Evolutionary conservation across 2,329 filamentous ascomycete genomes (phyloP).

Genomic region (Thielaviopsis populi): DNA sequence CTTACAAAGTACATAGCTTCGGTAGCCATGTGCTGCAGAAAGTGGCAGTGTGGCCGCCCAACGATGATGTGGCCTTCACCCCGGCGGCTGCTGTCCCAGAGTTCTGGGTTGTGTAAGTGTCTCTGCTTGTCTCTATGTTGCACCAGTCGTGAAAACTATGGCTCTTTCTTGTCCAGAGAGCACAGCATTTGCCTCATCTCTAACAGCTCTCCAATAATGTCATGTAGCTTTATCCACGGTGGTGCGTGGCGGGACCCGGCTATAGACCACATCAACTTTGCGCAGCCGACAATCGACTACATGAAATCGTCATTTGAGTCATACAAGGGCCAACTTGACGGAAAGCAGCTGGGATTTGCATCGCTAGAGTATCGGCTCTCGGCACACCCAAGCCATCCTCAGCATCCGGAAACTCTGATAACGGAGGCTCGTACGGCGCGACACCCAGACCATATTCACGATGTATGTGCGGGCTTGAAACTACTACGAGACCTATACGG

Average conservation of each 20-base stretch:
- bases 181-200: background rate
- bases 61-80: background rate
- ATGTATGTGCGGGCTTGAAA: constrained; percentile 38
- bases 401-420: constrained; percentile 19
- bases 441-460: constrained; percentile 45
- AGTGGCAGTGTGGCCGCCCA: constrained; percentile 8
- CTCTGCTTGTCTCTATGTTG: background rate
- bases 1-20: background rate
- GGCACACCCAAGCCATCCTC: constrained; percentile 32
- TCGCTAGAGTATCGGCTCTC: constrained; percentile 48
- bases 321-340: background rate
- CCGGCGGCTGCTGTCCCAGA: background rate
- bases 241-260: constrained; percentile 21
- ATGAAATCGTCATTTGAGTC: background rate
- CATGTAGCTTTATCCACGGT: constrained; percentile 20
- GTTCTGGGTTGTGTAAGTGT: background rate
- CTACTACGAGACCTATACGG: constrained; percentile 33
- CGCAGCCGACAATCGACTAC: constrained; percentile 6
- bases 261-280: constrained; percentile 17
- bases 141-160: background rate
- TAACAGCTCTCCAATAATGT: background rate
- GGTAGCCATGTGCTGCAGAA: constrained; percentile 8
- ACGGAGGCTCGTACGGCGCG: constrained; percentile 29
- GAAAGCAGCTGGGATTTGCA: constrained; percentile 18
- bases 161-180: background rate